Percentiles rank a stretch among this genome's conserved stretches.
Evolutionary conservation across 192 early-diverging fungal species (phyloP).

Genomic region (Rhizoclosmatium globosum): DNA sequence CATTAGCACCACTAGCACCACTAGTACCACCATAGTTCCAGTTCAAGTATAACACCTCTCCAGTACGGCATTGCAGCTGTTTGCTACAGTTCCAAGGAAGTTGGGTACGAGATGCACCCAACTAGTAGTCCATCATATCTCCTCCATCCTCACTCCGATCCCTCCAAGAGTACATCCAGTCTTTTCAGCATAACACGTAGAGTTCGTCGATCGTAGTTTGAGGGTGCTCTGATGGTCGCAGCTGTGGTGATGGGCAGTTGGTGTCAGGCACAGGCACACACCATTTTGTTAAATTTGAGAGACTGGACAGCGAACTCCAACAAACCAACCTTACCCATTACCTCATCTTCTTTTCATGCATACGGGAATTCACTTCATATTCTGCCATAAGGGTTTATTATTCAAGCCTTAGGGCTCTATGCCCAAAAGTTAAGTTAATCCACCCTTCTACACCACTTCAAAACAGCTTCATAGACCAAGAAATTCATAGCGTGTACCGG

Average conservation of each 20-base stretch:
- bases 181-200: not conserved
- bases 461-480: conserved; percentile 40
- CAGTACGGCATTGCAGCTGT: conserved; percentile 2
- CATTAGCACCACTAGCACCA: not conserved
- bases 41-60: not conserved
- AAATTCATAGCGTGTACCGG: conserved; percentile 63
- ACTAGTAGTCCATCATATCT: not conserved
- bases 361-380: not conserved
- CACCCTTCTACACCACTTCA: conserved; percentile 26
- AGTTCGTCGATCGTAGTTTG: not conserved
- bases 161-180: not conserved
- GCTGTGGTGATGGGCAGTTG: not conserved
- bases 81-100: not conserved
- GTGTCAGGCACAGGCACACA: not conserved
- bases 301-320: not conserved
- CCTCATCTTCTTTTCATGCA: not conserved
- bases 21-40: not conserved
- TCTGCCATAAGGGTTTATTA: not conserved
- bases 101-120: not conserved
- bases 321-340: not conserved
- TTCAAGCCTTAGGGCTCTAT: too few relatives aligned
- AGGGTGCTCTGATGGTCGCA: not conserved
- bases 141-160: not conserved
- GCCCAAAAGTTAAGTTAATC: too few relatives aligned
- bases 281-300: not conserved